Evolutionary conservation across 495 filamentous ascomycete genomes (phyloP).

Genomic region (Podospora pseudopauciseta): DNA sequence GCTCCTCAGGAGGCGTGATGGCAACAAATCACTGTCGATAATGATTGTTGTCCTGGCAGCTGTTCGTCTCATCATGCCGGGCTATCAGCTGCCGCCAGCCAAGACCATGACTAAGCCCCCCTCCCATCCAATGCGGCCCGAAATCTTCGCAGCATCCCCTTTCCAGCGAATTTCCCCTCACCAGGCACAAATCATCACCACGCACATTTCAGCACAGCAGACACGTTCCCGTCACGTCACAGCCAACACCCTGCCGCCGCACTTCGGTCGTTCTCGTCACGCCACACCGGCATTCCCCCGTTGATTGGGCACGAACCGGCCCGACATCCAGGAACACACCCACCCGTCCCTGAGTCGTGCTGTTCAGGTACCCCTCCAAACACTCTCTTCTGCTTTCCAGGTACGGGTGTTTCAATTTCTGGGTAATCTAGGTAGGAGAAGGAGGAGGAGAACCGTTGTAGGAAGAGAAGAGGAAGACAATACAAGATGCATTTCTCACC

Average conservation of each 20-base stretch:
- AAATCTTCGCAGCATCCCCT: constrained; percentile 24
- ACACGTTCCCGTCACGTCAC: constrained; percentile 23
- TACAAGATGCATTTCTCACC: neutral
- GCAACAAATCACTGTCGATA: neutral
- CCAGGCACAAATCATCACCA: constrained; percentile 35
- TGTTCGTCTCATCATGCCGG: neutral
- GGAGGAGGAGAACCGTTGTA: neutral
- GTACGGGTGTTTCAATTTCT: neutral
- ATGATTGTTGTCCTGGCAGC: neutral
- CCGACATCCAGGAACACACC: constrained; percentile 9
- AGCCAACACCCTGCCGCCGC: constrained; percentile 6
- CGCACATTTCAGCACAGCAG: constrained; percentile 43
- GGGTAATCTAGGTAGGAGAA: neutral
- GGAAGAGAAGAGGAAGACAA: neutral
- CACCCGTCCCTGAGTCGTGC: constrained; percentile 17
- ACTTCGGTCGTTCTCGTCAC: constrained; percentile 12
- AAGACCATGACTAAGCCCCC: neutral
- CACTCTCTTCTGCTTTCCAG: neutral
- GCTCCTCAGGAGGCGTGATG: too few species aligned
- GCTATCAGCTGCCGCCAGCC: neutral
- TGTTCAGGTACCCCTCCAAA: neutral
- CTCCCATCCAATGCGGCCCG: constrained; percentile 5
- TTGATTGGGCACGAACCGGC: constrained; percentile 19
- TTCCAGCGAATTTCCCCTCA: constrained; percentile 26
- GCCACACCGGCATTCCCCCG: constrained; percentile 16